A percentile compares a stretch with the other conserved stretches of the same genome.
Conservation (phyloP, 2,329 filamentous ascomycete genomes). For the Reticulascus tulasneorum region DNA sequence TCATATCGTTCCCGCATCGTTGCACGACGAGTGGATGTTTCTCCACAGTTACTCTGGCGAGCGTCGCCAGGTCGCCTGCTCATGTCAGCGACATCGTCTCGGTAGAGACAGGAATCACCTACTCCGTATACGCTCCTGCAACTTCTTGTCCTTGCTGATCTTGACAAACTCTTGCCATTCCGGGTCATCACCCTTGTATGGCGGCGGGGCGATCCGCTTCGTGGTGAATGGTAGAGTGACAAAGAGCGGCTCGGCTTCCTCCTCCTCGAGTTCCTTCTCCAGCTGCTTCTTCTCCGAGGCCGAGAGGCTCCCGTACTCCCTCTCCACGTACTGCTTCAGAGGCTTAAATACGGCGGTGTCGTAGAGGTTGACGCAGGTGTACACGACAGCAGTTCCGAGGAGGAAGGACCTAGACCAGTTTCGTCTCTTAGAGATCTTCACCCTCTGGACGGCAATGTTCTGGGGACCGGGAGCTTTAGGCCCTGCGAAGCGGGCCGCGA, state of each 20-base stretch:
- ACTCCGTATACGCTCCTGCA: slow-evolving; percentile 38
- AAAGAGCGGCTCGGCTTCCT: slow-evolving; percentile 46
- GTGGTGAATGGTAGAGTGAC: slow-evolving; percentile 60
- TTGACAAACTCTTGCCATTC: slow-evolving; percentile 61
- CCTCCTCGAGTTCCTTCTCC: slow-evolving; percentile 33
- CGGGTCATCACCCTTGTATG: slow-evolving; percentile 54
- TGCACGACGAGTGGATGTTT: slow-evolving; percentile 37
- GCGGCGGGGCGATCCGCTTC: slow-evolving; percentile 40
- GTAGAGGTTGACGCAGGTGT: slow-evolving; percentile 40
- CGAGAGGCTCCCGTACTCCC: slow-evolving; percentile 36
- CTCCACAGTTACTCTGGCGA: slow-evolving; percentile 38
- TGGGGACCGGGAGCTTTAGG: slow-evolving; percentile 4
- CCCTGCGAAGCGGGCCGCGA: slow-evolving; percentile 9
- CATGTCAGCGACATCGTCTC: slow-evolving; percentile 3
- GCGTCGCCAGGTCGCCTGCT: slow-evolving; percentile 40
- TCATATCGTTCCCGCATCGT: slow-evolving; percentile 43
- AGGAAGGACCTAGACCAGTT: slow-evolving; percentile 16
- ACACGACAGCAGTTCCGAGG: slow-evolving; percentile 27
- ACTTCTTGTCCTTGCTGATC: slow-evolving; percentile 49
- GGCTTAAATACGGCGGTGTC: slow-evolving; percentile 41
- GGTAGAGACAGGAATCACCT: not conserved
- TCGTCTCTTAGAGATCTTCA: slow-evolving; percentile 6
- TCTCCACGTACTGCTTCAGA: slow-evolving; percentile 37
- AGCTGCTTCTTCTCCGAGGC: slow-evolving; percentile 39
- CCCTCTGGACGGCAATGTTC: slow-evolving; percentile 12